Base-by-base conservation (phyloP, 495 filamentous ascomycete species). In the Tricharina praecox region DNA sequence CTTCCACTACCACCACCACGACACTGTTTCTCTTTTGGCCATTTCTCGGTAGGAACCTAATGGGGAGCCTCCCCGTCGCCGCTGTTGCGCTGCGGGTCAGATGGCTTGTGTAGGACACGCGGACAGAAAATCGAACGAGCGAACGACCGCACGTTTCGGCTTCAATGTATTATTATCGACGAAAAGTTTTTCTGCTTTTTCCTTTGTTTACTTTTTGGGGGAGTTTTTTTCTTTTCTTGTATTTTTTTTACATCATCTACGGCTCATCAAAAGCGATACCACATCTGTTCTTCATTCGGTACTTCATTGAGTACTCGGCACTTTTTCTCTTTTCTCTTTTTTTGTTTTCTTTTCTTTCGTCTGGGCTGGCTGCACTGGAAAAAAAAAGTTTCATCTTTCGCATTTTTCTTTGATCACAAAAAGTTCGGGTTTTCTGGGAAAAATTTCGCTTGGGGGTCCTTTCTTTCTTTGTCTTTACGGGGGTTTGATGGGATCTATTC, bases 151-250 rank as follows among this genome's bases (percentile, higher is more conserved):
- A 54, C 47, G 28, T 45, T 37, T 46, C 43, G 37, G 18, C 25
- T 45, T 51, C 51, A 39, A 24, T 39, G 50, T 49, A 51, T 37
- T n/a, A n/a, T n/a, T n/a, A n/a, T n/a, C n/a, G n/a, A n/a, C n/a
- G n/a, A 56, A 51, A 37, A 26, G 23, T 48, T 48, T 48, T 36
- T 47, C 2, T 24, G 21, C 19, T 19, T 18, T 16, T 47, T 47
- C 38, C 37, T 41, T 45, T 45, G 8, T 37, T 26, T 26, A 35
- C 33, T 46, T 37, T 44, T 20, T 44, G 23, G 34, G 45, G 40
- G 37, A 30, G 33, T 40, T n/a, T n/a, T n/a, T n/a, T n/a, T n/a
- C n/a, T n/a, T n/a, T n/a, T n/a, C n/a, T n/a, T n/a, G n/a, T n/a
- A n/a, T n/a, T n/a, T n/a, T n/a, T n/a, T n/a, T n/a, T n/a, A n/a